Conservation (phyloP, 495 filamentous ascomycete genomes). For the Neurospora sp. region DNA sequence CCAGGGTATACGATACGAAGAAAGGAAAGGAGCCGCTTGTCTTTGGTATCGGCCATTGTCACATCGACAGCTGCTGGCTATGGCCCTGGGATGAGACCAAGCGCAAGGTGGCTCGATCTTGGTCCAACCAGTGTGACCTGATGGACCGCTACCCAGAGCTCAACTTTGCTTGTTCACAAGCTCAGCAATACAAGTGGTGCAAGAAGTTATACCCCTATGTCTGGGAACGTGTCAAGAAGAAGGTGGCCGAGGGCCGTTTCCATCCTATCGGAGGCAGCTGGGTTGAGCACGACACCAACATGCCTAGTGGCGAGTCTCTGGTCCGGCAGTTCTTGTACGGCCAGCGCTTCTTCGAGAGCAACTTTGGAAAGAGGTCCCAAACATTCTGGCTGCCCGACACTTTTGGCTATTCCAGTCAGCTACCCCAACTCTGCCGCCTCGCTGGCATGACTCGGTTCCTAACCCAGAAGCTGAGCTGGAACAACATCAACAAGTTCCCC, state of each 20-base stretch:
- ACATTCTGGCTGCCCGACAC: constrained; percentile 99
- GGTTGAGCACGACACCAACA: constrained; percentile 98
- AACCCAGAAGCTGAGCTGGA: constrained; percentile 86
- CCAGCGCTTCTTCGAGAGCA: constrained; percentile 87
- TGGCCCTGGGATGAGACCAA: constrained; percentile 99
- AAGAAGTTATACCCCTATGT: constrained; percentile 77
- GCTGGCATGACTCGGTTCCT: constrained; percentile 94
- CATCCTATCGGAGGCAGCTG: constrained; percentile 94
- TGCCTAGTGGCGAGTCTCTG: constrained; percentile 90
- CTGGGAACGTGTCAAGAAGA: constrained; percentile 80
- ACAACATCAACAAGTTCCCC: constrained; percentile 98
- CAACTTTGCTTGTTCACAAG: constrained; percentile 82
- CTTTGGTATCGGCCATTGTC: constrained; percentile 86
- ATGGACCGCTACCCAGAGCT: constrained; percentile 93
- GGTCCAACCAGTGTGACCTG: constrained; percentile 89
- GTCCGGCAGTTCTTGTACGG: constrained; percentile 93
- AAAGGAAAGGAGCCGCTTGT: constrained; percentile 59
- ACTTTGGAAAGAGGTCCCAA: constrained; percentile 76
- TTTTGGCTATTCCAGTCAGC: constrained; percentile 90
- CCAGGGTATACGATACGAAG: constrained; percentile 65
- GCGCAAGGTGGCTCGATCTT: constrained; percentile 89
- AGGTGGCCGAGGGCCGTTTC: constrained; percentile 83
- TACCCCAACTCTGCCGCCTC: constrained; percentile 83
- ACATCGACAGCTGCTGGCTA: constrained; percentile 96
- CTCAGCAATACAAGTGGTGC: constrained; percentile 97